Conservation (phyloP, 805 yeast genomes). For the Maudiozyma pseudohumilis region DNA sequence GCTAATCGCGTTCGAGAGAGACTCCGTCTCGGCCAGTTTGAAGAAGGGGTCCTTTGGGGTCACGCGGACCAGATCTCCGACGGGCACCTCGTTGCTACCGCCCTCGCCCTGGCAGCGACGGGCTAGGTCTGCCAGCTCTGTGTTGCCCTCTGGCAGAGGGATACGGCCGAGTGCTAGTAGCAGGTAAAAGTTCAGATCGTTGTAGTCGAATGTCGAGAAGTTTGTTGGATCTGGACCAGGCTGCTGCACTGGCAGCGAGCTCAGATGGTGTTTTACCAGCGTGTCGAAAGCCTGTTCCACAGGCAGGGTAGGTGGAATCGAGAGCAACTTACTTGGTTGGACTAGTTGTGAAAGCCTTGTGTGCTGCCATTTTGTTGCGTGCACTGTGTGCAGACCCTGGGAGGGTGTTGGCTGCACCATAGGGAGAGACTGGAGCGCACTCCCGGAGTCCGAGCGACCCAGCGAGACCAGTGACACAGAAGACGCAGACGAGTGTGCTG, state of each 20-base stretch:
- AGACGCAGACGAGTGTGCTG: constrained; percentile 8
- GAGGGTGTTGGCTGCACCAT: constrained; percentile 4
- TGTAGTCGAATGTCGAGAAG: constrained; percentile 79
- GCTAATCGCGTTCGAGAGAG: constrained; percentile 65
- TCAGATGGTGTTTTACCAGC: constrained; percentile 57
- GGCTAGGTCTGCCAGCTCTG: constrained; percentile 22
- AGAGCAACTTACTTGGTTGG: constrained; percentile 64
- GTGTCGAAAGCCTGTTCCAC: constrained; percentile 85
- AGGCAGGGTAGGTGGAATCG: constrained; percentile 52
- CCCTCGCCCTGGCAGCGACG: constrained; percentile 69
- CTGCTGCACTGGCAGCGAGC: constrained; percentile 67
- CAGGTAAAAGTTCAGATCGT: constrained; percentile 79
- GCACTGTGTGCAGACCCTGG: constrained; percentile 26
- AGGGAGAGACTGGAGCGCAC: background rate
- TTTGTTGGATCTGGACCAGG: constrained; percentile 42
- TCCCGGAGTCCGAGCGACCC: background rate
- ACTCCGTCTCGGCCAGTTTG: constrained; percentile 59
- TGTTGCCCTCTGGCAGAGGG: constrained; percentile 45
- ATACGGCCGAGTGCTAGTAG: constrained; percentile 74
- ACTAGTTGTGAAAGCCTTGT: constrained; percentile 62
- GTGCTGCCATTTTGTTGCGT: constrained; percentile 52
- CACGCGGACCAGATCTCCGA: constrained; percentile 69
- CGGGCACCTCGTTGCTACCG: constrained; percentile 85
- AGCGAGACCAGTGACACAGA: constrained; percentile 3
- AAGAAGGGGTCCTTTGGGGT: constrained; percentile 84